Conservation (phyloP, 202 grass and related monocot species). For the Saccharum hybrid region DNA sequence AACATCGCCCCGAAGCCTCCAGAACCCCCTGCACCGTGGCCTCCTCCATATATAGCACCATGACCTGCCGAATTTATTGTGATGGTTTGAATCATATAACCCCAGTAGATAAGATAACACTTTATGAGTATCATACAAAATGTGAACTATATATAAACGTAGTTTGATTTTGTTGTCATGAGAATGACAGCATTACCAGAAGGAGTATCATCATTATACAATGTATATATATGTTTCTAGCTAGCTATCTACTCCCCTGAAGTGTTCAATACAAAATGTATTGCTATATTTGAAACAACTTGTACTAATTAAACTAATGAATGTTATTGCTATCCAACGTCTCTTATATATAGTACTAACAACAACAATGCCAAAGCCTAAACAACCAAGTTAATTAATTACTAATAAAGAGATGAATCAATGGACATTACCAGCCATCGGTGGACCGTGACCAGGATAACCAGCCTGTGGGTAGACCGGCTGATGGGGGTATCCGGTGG, state of each 20-base stretch:
- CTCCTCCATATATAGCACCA: slow-evolving; percentile 48
- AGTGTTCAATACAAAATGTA: too few species aligned
- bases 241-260: too few species aligned
- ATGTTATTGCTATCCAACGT: not conserved
- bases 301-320: too few species aligned
- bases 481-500: slow-evolving; percentile 7
- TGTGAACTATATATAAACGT: not conserved
- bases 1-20: slow-evolving; percentile 42
- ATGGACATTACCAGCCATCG: slow-evolving; percentile 7
- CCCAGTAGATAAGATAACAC: too few species aligned
- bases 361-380: not conserved
- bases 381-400: not conserved
- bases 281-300: too few species aligned
- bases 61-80: slow-evolving; percentile 24
- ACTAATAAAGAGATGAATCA: not conserved
- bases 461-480: not conserved
- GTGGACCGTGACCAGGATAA: slow-evolving; percentile 34
- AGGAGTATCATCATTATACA: too few species aligned
- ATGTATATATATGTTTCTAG: too few species aligned
- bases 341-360: too few species aligned
- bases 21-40: slow-evolving; percentile 40
- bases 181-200: too few species aligned
- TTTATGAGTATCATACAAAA: not conserved
- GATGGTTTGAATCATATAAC: not conserved
- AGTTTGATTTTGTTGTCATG: too few species aligned